Conservation (phyloP, 2,329 filamentous ascomycete genomes). For the Hypoxylon sp. region DNA sequence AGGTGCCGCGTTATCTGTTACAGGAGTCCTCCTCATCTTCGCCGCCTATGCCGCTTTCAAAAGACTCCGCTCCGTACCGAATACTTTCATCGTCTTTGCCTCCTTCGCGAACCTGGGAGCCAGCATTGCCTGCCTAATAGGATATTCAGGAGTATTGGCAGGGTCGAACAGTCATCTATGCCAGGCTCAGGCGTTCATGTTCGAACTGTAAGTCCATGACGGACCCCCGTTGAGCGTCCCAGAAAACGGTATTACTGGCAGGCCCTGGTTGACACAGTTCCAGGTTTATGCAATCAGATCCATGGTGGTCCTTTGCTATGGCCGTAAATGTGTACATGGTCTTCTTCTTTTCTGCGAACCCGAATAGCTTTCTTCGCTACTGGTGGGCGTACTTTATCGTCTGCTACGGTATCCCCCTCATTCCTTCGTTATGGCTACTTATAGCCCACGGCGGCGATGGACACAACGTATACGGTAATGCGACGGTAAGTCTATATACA, state of each 20-base stretch:
- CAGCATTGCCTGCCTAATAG: slow-evolving; percentile 78
- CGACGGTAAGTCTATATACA: slow-evolving; percentile 63
- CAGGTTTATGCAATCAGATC: slow-evolving; percentile 84
- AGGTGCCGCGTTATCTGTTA: slow-evolving; percentile 68
- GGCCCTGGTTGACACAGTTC: slow-evolving; percentile 25
- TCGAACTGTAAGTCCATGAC: slow-evolving; percentile 73
- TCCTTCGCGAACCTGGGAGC: slow-evolving; percentile 73
- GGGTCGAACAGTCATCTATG: slow-evolving; percentile 72
- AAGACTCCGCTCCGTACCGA: slow-evolving; percentile 70
- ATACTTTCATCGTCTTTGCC: slow-evolving; percentile 74
- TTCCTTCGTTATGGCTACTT: slow-evolving; percentile 77
- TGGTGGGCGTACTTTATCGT: slow-evolving; percentile 78
- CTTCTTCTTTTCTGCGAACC: slow-evolving; percentile 72
- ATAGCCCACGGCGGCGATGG: slow-evolving; percentile 63
- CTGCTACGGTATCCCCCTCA: slow-evolving; percentile 80
- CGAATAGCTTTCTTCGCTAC: slow-evolving; percentile 79
- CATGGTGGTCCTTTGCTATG: slow-evolving; percentile 86
- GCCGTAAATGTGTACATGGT: slow-evolving; percentile 84
- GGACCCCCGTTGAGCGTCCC: not conserved
- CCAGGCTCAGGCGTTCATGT: slow-evolving; percentile 71
- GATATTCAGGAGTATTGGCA: slow-evolving; percentile 72
- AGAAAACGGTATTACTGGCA: not conserved
- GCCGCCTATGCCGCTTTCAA: slow-evolving; percentile 67
- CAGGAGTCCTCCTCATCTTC: slow-evolving; percentile 67
- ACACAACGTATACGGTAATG: slow-evolving; percentile 68